These are phyloP conservation scores for Trichoderma orchidacearum DNA, from an alignment of 495 filamentous ascomycete genomes.

Conservation along the genomic window DNA sequence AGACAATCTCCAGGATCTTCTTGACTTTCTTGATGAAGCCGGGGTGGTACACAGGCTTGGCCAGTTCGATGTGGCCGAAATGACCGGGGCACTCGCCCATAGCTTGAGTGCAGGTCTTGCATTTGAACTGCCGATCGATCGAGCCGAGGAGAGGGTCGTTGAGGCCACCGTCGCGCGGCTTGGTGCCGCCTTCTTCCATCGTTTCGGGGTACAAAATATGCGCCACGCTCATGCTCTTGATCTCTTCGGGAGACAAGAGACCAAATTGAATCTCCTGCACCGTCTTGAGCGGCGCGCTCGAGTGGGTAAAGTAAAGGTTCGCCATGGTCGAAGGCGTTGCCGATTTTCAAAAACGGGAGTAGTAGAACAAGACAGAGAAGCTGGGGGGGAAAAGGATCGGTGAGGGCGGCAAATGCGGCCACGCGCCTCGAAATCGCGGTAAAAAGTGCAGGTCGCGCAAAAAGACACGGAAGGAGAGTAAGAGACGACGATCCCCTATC, in stretches of 20 bases:
- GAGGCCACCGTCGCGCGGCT: constrained; percentile 74
- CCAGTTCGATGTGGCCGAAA: constrained; percentile 95
- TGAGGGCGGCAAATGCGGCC: neutral
- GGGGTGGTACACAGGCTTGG: constrained; percentile 87
- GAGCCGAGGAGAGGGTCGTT: constrained; percentile 92
- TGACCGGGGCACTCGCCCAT: constrained; percentile 94
- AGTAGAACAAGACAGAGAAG: neutral
- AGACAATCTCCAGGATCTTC: constrained; percentile 94
- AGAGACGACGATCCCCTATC: neutral
- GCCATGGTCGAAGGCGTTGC: constrained; percentile 49
- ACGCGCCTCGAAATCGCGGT: constrained; percentile 1
- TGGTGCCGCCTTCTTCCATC: constrained; percentile 86
- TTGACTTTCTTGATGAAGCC: constrained; percentile 96
- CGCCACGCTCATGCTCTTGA: constrained; percentile 91
- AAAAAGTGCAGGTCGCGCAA: neutral
- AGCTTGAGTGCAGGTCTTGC: constrained; percentile 84
- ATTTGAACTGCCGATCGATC: constrained; percentile 86
- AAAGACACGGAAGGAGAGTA: neutral
- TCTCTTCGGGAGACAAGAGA: constrained; percentile 89
- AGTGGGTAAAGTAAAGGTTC: constrained; percentile 83
- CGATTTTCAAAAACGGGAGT: constrained; percentile 4
- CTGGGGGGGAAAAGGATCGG: neutral
- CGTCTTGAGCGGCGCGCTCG: constrained; percentile 86
- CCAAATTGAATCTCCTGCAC: constrained; percentile 99
- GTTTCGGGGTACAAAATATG: constrained; percentile 94